These are phyloP conservation scores for Trichophyton mentagrophytes DNA, from an alignment of 2,329 filamentous ascomycete genomes.

Conservation along the genomic window DNA sequence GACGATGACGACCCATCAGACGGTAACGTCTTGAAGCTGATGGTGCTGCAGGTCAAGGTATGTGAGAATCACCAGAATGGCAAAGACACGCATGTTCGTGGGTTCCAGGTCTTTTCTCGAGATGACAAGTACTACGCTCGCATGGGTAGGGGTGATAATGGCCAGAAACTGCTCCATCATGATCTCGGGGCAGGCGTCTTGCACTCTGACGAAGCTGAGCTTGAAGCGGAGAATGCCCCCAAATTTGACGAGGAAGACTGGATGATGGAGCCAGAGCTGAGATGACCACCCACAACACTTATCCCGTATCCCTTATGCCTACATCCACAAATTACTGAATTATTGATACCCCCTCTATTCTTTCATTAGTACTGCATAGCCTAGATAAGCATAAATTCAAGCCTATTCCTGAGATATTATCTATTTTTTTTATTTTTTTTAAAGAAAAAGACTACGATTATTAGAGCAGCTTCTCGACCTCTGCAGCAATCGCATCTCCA, in stretches of 20 bases:
- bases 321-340: neutral
- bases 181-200: constrained; percentile 12
- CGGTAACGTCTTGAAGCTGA: constrained; percentile 68
- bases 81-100: constrained; percentile 94
- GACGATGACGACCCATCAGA: constrained; percentile 34
- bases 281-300: constrained; percentile 14
- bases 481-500: constrained; percentile 67
- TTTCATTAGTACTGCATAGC: neutral
- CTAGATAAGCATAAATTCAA: neutral
- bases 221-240: neutral
- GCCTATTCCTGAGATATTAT: neutral
- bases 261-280: constrained; percentile 39
- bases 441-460: neutral
- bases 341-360: neutral
- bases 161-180: constrained; percentile 9
- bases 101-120: constrained; percentile 67
- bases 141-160: constrained; percentile 9
- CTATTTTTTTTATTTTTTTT: neutral
- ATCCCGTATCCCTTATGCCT: too few species aligned
- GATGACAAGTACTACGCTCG: constrained; percentile 28
- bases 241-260: constrained; percentile 35
- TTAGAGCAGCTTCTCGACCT: constrained; percentile 55
- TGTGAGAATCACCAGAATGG: constrained; percentile 98
- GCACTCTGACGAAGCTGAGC: neutral
- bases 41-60: constrained; percentile 79